Evolutionary conservation across 2,329 filamentous ascomycete species (phyloP).

Genomic region (Gnomoniopsis sp.): DNA sequence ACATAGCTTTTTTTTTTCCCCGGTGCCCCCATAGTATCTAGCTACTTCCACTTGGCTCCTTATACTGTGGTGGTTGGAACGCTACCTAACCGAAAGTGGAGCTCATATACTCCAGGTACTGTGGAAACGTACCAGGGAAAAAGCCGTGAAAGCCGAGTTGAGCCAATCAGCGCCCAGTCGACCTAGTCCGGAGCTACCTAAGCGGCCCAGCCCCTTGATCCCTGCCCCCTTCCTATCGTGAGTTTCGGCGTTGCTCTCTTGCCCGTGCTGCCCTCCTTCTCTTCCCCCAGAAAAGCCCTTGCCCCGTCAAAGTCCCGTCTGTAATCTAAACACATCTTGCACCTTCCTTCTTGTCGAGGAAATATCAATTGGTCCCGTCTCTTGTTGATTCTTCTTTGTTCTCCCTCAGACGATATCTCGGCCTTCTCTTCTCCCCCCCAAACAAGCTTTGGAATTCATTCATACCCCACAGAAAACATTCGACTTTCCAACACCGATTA

Average conservation of each 20-base stretch:
- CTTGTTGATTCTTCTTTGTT: not conserved
- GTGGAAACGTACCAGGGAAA: not conserved
- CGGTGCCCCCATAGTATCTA: too few relatives aligned
- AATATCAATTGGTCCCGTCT: not conserved
- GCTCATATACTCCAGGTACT: not conserved
- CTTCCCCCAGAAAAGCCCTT: not conserved
- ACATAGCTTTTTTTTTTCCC: too few relatives aligned
- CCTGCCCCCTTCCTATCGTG: not conserved
- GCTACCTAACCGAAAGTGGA: not conserved
- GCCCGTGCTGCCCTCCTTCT: not conserved
- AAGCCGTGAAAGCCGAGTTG: not conserved
- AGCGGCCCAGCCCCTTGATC: not conserved
- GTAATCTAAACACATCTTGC: not conserved
- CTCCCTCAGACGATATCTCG: not conserved
- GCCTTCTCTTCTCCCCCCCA: not conserved
- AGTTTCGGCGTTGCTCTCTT: not conserved
- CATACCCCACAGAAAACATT: not conserved
- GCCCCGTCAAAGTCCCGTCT: not conserved
- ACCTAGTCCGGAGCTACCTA: not conserved
- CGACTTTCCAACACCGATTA: not conserved
- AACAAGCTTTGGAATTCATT: not conserved
- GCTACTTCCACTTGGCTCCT: too few relatives aligned
- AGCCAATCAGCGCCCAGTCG: not conserved
- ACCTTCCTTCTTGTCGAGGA: constrained; percentile 12
- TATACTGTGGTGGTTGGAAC: too few relatives aligned